Percentiles rank a stretch among this genome's conserved stretches.
Conservation (phyloP, 2,329 filamentous ascomycete species). For the Aspergillus tanneri region DNA sequence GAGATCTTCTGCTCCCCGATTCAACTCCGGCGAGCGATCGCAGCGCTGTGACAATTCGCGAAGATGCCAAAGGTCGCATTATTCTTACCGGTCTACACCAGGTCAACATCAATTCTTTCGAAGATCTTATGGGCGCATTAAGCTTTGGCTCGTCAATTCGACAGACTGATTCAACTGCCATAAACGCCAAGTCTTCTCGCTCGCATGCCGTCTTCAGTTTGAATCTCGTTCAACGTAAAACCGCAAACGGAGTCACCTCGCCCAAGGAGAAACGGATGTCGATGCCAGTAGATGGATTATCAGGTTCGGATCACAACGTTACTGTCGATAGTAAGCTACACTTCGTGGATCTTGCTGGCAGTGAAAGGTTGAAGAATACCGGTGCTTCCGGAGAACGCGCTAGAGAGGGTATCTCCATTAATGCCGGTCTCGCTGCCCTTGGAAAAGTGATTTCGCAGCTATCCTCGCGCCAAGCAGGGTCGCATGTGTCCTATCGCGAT, state of each 20-base stretch:
- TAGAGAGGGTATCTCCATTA: conserved; percentile 96
- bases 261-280: conserved; percentile 80
- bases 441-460: conserved; percentile 98
- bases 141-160: conserved; percentile 92
- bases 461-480: conserved; percentile 80
- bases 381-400: conserved; percentile 92
- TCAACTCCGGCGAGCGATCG: conserved; percentile 68
- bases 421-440: conserved; percentile 87
- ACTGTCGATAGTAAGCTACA: conserved; percentile 98
- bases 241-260: conserved; percentile 44
- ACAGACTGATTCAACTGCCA: conserved; percentile 94
- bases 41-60: conserved; percentile 80
- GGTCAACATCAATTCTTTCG: conserved; percentile 83
- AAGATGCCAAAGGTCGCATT: conserved; percentile 93
- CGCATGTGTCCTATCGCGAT: conserved; percentile 95
- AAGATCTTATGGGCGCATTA: conserved; percentile 83
- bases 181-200: conserved; percentile 95
- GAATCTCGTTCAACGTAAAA: conserved; percentile 80
- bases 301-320: conserved; percentile 61
- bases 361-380: conserved; percentile 95
- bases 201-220: conserved; percentile 97
- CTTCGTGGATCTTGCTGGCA: conserved; percentile 96
- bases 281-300: conserved; percentile 77
- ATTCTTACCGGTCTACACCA: conserved; percentile 86
- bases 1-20: conserved; percentile 84